A percentile compares a stretch with the other conserved stretches of the same genome.
phyloP scores from a whole-genome alignment of 2,329 filamentous ascomycete genomes.

The Pseudovirgaria hyperparasitica region DNA sequence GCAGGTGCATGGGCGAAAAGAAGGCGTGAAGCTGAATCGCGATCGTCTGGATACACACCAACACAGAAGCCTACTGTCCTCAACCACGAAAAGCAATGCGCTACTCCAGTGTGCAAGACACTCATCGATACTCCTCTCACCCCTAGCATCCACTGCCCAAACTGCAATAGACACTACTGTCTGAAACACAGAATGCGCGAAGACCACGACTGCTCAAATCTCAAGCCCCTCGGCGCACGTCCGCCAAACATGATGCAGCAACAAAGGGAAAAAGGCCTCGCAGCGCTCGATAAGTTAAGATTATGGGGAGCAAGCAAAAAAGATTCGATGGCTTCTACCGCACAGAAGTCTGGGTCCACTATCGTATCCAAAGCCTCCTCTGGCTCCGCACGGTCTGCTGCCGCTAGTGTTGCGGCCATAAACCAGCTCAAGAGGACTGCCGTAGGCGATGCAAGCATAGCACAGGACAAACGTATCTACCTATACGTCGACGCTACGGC shows the following conservation, averaged over 20 bases:
- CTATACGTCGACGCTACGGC: conserved; percentile 82
- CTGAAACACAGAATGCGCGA: conserved; percentile 63
- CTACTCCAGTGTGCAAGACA: conserved; percentile 53
- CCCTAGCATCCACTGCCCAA: conserved; percentile 57
- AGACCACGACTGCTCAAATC: conserved; percentile 73
- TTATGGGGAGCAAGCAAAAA: conserved; percentile 71
- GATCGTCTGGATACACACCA: conserved; percentile 11
- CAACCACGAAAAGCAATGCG: conserved; percentile 56
- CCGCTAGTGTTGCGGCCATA: conserved; percentile 54
- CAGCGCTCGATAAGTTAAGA: conserved; percentile 64
- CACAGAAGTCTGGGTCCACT: conserved; percentile 9
- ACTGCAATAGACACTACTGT: conserved; percentile 64
- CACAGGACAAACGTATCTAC: conserved; percentile 77
- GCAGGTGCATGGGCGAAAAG: conserved; percentile 47
- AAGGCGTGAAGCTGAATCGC: conserved; percentile 26
- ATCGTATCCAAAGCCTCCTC: conserved; percentile 9
- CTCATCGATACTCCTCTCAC: conserved; percentile 55
- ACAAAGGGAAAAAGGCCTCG: conserved; percentile 51
- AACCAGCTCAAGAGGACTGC: conserved; percentile 74
- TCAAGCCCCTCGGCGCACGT: conserved; percentile 47
- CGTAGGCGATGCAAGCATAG: conserved; percentile 76
- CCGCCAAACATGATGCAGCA: conserved; percentile 29
- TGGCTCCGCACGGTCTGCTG: conserved; percentile 28
- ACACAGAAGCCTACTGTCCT: conserved; percentile 41
- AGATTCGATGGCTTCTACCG: no score